Evolutionary conservation across 2,329 filamentous ascomycete species (phyloP), one percentile per base, ranked within the genome.

Genomic region (Pyricularia sp.): DNA sequence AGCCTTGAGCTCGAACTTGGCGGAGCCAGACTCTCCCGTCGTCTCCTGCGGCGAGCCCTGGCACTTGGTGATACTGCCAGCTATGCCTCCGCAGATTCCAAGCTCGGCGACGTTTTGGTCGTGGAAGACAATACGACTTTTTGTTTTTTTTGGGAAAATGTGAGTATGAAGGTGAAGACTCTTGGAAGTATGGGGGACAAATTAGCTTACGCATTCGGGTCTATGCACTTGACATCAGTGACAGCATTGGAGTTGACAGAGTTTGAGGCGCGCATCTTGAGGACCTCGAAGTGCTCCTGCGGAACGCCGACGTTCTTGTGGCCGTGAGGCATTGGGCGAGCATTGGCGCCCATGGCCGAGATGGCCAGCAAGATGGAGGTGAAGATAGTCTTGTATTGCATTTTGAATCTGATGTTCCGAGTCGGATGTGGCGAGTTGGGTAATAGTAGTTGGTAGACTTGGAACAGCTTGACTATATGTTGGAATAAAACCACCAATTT

Each of bases 51-150:
- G 79, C 12, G 72, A 67, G 24, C 79, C 80, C 9, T 74, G 74
- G 70, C 82, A 83, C 69, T 78, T 76, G 62, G 75, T 72, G 63
- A 79, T 78, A 13, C 73, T 68, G 19, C 78, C 79, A 0, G 79
- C 75, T 66, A 82, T 82, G 65, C 87, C 78, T 63, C 79, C 77
- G 72, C 81, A 83, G 72, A 66, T 75, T 0, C 86, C 86, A 33
- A 85, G 84, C 68, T 82, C 78, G 9, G 76, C 78, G 60, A 90
- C 86, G 68, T 88, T 83, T 26, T 83, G 76, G 71, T 83, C 81
- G 70, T 83, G 80, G 69, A 77, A 77, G 67, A 78, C 75, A 67
- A 81, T 78, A 66, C 76, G 73, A 7, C 76, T 79, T 49, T 31
- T 26, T 26, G 26, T 26, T 26, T 26, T 26, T 26, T 26, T 26